Conservation (phyloP, 768 basidiomycete species). For the Scleroderma citrinum region DNA sequence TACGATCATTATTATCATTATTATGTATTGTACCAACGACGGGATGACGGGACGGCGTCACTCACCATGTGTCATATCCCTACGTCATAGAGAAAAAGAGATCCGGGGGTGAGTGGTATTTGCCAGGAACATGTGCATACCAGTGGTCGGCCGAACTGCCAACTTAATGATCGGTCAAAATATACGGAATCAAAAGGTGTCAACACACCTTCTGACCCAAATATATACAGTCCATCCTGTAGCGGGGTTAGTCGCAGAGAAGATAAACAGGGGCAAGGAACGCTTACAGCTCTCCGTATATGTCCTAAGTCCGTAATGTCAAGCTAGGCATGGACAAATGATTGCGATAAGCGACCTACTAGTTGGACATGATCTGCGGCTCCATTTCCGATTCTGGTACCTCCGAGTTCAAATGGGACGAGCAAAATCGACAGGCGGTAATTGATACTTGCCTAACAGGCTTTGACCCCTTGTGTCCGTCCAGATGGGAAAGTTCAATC, state of each 20-base stretch:
- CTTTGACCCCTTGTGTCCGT: constrained; percentile 81
- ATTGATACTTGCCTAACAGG: constrained; percentile 53
- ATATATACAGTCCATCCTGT: constrained; percentile 93
- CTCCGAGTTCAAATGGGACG: constrained; percentile 2
- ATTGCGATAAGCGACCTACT: constrained; percentile 39
- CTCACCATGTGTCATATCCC: constrained; percentile 58
- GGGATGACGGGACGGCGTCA: too few species aligned
- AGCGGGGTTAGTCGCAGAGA: neutral
- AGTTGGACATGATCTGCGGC: constrained; percentile 91
- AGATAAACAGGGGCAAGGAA: neutral
- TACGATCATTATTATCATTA: too few species aligned
- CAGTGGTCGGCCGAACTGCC: constrained; percentile 69
- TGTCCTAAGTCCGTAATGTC: constrained; percentile 57
- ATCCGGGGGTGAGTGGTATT: constrained; percentile 1
- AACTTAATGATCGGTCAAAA: neutral
- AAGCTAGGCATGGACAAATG: neutral
- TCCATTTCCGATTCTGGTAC: constrained; percentile 79
- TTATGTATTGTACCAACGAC: too few species aligned
- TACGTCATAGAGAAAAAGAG: constrained; percentile 16
- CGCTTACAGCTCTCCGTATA: constrained; percentile 84
- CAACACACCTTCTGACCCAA: constrained; percentile 81
- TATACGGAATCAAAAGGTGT: neutral
- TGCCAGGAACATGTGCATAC: constrained; percentile 33
- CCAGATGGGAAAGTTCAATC: constrained; percentile 77
- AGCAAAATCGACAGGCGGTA: neutral